These are phyloP conservation scores for Paecilomyces variotii DNA, from an alignment of 2,329 filamentous ascomycete genomes.

Conservation along the genomic window DNA sequence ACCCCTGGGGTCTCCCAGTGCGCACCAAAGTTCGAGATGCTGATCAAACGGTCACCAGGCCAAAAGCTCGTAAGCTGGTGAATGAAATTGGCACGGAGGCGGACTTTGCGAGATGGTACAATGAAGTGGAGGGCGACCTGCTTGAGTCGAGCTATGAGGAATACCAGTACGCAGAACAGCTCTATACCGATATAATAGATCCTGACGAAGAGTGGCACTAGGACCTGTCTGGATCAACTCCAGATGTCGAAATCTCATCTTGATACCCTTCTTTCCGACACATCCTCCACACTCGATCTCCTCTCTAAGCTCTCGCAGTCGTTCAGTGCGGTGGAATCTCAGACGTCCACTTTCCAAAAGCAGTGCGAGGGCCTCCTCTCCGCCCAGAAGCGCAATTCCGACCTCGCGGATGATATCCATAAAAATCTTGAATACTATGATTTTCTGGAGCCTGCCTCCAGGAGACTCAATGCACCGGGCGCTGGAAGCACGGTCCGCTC, in stretches of 20 bases:
- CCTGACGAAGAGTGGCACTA: conserved; percentile 24
- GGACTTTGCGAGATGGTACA: conserved; percentile 53
- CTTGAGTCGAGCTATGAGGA: conserved; percentile 76
- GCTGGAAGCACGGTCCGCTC: conserved; percentile 78
- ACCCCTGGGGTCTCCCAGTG: conserved; percentile 24
- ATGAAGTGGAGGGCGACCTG: conserved; percentile 56
- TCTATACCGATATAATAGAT: not conserved
- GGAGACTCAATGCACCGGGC: conserved; percentile 83
- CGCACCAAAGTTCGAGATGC: not conserved
- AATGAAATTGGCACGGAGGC: conserved; percentile 48
- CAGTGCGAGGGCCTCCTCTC: conserved; percentile 82
- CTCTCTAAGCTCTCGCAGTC: conserved; percentile 74
- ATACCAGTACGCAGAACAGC: conserved; percentile 57
- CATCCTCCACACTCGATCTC: conserved; percentile 65
- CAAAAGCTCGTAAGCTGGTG: conserved; percentile 9
- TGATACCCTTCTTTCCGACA: conserved; percentile 67
- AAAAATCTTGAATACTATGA: conserved; percentile 91
- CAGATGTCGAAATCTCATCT: conserved; percentile 74
- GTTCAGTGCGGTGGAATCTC: conserved; percentile 77
- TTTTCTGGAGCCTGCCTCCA: conserved; percentile 83
- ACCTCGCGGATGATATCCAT: conserved; percentile 73
- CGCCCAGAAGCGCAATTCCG: conserved; percentile 71
- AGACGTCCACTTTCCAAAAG: conserved; percentile 86
- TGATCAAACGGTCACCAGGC: conserved; percentile 7
- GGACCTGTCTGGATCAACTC: conserved; percentile 73